Conservation (phyloP, 2,329 filamentous ascomycete species). For the Botryotinia convoluta region DNA sequence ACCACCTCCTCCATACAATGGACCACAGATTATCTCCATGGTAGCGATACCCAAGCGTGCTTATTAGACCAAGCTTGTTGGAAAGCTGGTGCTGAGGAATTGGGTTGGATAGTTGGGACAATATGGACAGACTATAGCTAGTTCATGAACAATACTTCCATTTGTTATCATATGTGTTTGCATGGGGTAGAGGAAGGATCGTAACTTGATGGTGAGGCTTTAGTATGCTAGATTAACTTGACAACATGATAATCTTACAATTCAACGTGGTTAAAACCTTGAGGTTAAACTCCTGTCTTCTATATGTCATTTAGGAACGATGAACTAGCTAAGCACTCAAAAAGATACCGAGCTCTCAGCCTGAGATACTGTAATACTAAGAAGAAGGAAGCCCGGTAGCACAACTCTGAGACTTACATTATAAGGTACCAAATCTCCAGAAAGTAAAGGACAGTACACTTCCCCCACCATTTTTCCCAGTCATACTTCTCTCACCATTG, state of each 20-base stretch:
- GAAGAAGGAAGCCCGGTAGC: background rate
- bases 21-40: conserved; percentile 4
- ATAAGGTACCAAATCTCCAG: background rate
- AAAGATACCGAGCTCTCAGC: background rate
- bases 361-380: background rate
- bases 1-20: background rate
- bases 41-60: conserved; percentile 9
- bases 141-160: background rate
- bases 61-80: background rate
- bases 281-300: background rate
- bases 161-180: background rate
- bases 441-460: background rate
- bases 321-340: background rate
- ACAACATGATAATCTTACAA: background rate
- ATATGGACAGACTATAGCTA: background rate
- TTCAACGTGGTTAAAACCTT: background rate
- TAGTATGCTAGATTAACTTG: background rate
- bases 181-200: background rate
- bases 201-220: background rate
- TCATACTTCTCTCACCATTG: background rate
- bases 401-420: background rate
- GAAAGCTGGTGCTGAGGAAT: background rate
- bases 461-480: background rate
- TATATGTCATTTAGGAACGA: too few relatives aligned
- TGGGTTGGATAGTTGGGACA: background rate